A percentile compares a stretch with the other conserved stretches of the same genome.
phyloP scores from a whole-genome alignment of 2,329 filamentous ascomycete species.

The Leptographium radiaticola region DNA sequence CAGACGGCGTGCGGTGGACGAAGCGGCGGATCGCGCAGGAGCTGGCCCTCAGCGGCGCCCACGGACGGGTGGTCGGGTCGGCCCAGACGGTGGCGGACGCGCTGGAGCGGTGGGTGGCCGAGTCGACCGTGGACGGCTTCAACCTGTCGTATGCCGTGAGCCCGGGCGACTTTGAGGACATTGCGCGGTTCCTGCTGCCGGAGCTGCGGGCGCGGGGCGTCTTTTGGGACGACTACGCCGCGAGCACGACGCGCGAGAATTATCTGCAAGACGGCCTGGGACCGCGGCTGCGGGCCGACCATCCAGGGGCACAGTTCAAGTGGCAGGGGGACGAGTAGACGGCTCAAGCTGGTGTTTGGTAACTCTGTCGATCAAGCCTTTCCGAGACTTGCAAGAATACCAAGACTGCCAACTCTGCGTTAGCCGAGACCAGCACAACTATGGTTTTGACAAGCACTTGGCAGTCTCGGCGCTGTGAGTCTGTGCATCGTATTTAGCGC shows the following conservation, averaged over 20 bases:
- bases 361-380: too few relatives aligned
- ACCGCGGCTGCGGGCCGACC: slow-evolving; percentile 1
- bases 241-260: not conserved
- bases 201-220: slow-evolving; percentile 45
- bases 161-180: slow-evolving; percentile 50
- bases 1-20: slow-evolving; percentile 7
- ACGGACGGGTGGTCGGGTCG: slow-evolving; percentile 42
- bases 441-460: too few relatives aligned
- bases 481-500: too few relatives aligned
- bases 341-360: too few relatives aligned
- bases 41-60: slow-evolving; percentile 12
- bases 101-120: slow-evolving; percentile 52
- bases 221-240: slow-evolving; percentile 34
- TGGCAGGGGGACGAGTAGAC: not conserved
- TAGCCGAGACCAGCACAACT: too few relatives aligned
- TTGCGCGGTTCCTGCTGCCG: slow-evolving; percentile 49
- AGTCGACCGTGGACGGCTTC: slow-evolving; percentile 62
- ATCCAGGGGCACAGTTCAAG: slow-evolving; percentile 1
- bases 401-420: too few relatives aligned
- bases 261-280: slow-evolving; percentile 1
- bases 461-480: too few relatives aligned
- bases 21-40: slow-evolving; percentile 9
- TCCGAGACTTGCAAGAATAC: too few relatives aligned
- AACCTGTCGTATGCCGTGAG: slow-evolving; percentile 41
- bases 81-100: slow-evolving; percentile 51